phyloP scores from a whole-genome alignment of 1,139 yeast genomes.

The Yamadazyma aaseri region DNA sequence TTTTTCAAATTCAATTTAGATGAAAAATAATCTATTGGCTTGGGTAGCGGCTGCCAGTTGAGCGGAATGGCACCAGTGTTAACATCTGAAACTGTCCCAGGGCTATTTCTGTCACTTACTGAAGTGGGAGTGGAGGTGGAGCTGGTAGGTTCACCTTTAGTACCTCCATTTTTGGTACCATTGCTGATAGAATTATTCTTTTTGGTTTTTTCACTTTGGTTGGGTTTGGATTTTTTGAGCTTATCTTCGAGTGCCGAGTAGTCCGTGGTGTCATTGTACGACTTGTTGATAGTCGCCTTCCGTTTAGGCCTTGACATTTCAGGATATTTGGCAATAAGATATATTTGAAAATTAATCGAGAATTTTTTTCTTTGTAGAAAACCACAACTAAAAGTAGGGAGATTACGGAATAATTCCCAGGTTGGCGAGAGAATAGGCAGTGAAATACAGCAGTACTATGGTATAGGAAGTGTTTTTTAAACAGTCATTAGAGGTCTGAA shows the following conservation, averaged over 20 bases:
- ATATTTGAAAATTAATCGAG: not conserved
- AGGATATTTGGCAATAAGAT: not conserved
- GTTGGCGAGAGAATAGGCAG: no score
- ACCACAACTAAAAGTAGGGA: no score
- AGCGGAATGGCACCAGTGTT: constrained; percentile 18
- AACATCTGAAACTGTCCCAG: no score
- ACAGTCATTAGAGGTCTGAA: no score
- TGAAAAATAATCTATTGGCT: constrained; percentile 35
- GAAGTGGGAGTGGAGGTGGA: not conserved
- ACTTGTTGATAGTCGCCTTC: constrained; percentile 45
- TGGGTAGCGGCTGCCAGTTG: constrained; percentile 43
- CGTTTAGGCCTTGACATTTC: constrained; percentile 37
- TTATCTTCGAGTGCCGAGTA: constrained; percentile 32
- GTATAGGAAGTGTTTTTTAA: no score
- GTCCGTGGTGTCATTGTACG: constrained; percentile 40
- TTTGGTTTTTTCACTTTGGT: constrained; percentile 2
- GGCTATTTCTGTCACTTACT: not conserved
- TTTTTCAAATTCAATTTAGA: constrained; percentile 31
- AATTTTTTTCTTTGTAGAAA: not conserved
- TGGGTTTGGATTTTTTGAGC: constrained; percentile 3
- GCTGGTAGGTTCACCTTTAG: not conserved
- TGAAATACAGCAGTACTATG: no score
- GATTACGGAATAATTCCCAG: no score
- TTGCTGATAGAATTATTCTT: not conserved
- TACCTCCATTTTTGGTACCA: not conserved